Conservation (phyloP, 805 yeast species). For the Ogataea salicorniae region DNA sequence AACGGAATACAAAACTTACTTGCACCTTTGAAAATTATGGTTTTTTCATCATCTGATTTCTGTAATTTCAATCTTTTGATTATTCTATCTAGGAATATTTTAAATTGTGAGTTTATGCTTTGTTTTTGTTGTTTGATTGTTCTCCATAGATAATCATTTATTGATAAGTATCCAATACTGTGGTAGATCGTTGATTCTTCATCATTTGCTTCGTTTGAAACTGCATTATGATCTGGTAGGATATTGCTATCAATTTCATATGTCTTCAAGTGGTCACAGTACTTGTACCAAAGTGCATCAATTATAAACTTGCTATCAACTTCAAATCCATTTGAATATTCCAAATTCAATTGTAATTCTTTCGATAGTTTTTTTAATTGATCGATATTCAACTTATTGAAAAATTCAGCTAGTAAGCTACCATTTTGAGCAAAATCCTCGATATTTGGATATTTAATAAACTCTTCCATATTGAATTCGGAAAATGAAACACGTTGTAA, state of each 20-base stretch:
- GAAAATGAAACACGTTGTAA: slow-evolving; percentile 1
- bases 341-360: background rate
- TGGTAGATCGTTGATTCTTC: background rate
- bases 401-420: background rate
- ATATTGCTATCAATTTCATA: background rate
- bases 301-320: slow-evolving; percentile 9
- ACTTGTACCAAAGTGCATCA: slow-evolving; percentile 14
- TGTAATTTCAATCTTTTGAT: background rate
- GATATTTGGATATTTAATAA: slow-evolving; percentile 5
- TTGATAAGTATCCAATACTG: slow-evolving; percentile 4
- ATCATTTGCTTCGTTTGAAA: background rate
- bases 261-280: slow-evolving; percentile 1
- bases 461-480: background rate
- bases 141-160: slow-evolving; percentile 7
- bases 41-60: background rate
- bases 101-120: background rate
- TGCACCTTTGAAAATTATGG: background rate
- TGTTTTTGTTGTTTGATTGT: background rate
- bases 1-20: slow-evolving; percentile 11
- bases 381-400: background rate
- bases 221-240: background rate
- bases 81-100: background rate
- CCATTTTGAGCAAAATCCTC: background rate
- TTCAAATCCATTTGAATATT: slow-evolving; percentile 3
- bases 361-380: slow-evolving; percentile 2